Evolutionary conservation across 1,139 yeast species (phyloP).

Genomic region (Zygoascus meyerae): DNA sequence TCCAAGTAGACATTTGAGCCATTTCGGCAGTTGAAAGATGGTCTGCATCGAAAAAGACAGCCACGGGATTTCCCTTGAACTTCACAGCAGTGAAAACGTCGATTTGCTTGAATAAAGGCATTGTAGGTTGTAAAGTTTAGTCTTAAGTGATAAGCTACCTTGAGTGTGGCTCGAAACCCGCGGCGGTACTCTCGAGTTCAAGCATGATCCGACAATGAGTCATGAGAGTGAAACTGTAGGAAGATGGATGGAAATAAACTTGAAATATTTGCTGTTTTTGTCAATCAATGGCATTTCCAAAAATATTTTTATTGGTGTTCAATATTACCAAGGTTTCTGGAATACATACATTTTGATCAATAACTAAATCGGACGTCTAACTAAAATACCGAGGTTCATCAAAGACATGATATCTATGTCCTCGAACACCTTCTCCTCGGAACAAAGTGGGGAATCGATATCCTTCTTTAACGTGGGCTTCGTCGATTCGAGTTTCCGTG

Average conservation of each 20-base stretch:
- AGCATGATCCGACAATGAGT: no score
- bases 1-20: slow-evolving; percentile 1
- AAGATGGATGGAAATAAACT: no score
- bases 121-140: not conserved
- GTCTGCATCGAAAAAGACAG: not conserved
- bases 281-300: no score
- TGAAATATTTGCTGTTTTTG: no score
- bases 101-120: not conserved
- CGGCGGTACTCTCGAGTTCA: no score
- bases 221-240: no score
- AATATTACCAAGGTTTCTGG: no score
- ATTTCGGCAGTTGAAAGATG: not conserved
- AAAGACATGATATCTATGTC: slow-evolving; percentile 89
- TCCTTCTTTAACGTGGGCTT: slow-evolving; percentile 52
- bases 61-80: slow-evolving; percentile 4
- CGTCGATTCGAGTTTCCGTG: slow-evolving; percentile 49
- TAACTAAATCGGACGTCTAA: not conserved
- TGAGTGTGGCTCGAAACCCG: no score
- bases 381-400: slow-evolving; percentile 74
- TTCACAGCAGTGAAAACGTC: slow-evolving; percentile 1
- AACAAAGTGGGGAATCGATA: slow-evolving; percentile 77
- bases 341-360: not conserved
- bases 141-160: not conserved
- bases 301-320: no score
- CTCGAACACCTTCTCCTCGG: slow-evolving; percentile 91